Conservation (phyloP, 2,329 filamentous ascomycete species). For the Dryadomyces quercus-mongolicae region DNA sequence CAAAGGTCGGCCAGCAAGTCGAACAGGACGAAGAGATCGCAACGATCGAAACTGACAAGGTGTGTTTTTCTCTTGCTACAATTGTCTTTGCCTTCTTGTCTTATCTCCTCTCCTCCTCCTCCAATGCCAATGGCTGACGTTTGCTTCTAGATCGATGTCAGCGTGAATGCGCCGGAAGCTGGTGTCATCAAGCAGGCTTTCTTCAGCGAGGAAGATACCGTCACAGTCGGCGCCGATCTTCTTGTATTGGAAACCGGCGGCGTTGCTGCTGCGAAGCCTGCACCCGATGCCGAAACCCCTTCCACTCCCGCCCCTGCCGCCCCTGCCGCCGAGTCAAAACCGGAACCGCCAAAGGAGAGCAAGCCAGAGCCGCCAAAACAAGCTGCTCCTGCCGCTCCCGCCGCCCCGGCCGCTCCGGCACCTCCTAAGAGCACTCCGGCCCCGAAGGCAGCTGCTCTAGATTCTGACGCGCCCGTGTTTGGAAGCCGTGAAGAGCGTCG, state of each 20-base stretch:
- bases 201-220: conserved; percentile 88
- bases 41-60: conserved; percentile 98
- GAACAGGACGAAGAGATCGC: conserved; percentile 96
- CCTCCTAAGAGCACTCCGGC: conserved; percentile 1
- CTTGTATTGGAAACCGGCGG: conserved; percentile 75
- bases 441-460: conserved; percentile 21
- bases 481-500: conserved; percentile 79
- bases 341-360: conserved; percentile 24
- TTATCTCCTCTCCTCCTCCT: background rate
- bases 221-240: conserved; percentile 85
- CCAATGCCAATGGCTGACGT: background rate
- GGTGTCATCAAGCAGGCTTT: conserved; percentile 88
- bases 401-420: conserved; percentile 7
- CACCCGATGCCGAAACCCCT: conserved; percentile 2
- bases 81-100: too few species aligned
- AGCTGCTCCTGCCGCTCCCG: too few species aligned
- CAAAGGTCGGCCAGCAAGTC: conserved; percentile 84
- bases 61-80: conserved; percentile 22
- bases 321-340: conserved; percentile 26
- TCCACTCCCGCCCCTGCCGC: conserved; percentile 22
- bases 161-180: conserved; percentile 85
- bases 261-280: conserved; percentile 31
- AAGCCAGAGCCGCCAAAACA: conserved; percentile 16
- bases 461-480: conserved; percentile 29
- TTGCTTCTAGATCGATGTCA: conserved; percentile 71